Evolutionary conservation across 208 protist genomes (phyloP), one percentile per base, ranked within the genome.

Genomic region (Trypanosoma lewisi): DNA sequence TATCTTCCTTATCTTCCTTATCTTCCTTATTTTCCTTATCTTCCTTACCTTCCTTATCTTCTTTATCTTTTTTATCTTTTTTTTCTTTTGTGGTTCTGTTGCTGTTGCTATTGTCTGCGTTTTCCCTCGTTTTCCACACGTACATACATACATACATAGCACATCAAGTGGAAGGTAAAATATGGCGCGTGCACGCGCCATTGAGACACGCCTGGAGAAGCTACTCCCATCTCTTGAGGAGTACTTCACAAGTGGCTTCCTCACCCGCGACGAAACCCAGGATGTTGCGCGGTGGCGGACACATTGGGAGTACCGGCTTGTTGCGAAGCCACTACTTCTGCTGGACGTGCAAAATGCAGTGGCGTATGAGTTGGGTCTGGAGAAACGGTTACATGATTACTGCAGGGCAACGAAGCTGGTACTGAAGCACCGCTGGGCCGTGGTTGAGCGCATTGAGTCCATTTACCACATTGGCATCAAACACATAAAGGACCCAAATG

Each of bases 161-260:
- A 5, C 17, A 27, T 33, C 34, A 34, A 30, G 30, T 14, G 53
- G 44, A 16, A 53, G 8, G 12, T 33, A 58, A 63, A 23, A 12
- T 17, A 95, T 95, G 89, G 67, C 89, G 17, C 89, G 89, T 67
- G 71, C 86, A 66, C 82, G 73, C 48, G 89, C 89, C 23, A 89
- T 95, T 66, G 86, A 95, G 57, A 95, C 89, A 11, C 79, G 89
- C 45, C 73, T 95, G 25, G 86, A 95, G 78, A 91, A 89, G 78
- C 77, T 91, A 31, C 69, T 90, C 25, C 89, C 89, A 4, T 73
- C 87, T 25, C 44, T 93, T 39, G 87, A 95, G 54, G 89, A 95
- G 75, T 92, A 87, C 78, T 95, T 85, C 73, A 80, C 83, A 33
- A 78, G 75, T 58, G 89, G 89, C 37, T 88, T 93, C 57, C 79